Evolutionary conservation across 371 early-diverging fungal species (phyloP).

Genomic region (Rhizopus sp.): DNA sequence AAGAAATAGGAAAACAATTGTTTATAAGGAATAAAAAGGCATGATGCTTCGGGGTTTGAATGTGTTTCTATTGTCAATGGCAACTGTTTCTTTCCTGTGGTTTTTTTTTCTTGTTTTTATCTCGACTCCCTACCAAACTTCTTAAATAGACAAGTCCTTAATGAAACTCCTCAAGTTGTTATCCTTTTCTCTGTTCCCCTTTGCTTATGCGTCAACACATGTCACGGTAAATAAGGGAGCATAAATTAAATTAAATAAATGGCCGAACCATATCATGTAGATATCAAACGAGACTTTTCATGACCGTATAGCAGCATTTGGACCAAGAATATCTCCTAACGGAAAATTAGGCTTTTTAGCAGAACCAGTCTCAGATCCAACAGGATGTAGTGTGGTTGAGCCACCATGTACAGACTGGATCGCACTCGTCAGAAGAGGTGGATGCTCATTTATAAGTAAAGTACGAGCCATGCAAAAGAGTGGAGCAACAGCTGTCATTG

Average conservation of each 20-base stretch:
- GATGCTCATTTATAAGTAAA: conserved; percentile 85
- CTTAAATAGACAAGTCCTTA: not conserved
- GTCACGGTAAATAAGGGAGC: conserved; percentile 13
- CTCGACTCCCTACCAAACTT: not conserved
- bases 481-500: conserved; percentile 86
- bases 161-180: conserved; percentile 10
- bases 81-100: not conserved
- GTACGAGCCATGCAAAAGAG: conserved; percentile 84
- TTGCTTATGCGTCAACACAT: conserved; percentile 24
- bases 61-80: too few species aligned
- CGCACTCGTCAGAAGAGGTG: conserved; percentile 80
- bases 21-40: too few species aligned
- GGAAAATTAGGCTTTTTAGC: conserved; percentile 52
- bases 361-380: conserved; percentile 32
- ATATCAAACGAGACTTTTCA: conserved; percentile 53
- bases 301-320: conserved; percentile 64
- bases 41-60: too few species aligned
- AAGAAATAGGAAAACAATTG: too few species aligned
- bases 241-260: not conserved
- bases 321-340: conserved; percentile 55
- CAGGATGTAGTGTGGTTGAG: conserved; percentile 36
- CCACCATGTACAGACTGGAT: conserved; percentile 64
- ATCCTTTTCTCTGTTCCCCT: conserved; percentile 3
- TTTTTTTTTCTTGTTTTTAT: conserved; percentile 2
- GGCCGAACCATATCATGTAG: conserved; percentile 19